A percentile compares a stretch with the other conserved stretches of the same genome.
These are phyloP conservation scores for Acanthamoeba sp. DNA, from an alignment of 208 protist genomes.

Conservation along the genomic window DNA sequence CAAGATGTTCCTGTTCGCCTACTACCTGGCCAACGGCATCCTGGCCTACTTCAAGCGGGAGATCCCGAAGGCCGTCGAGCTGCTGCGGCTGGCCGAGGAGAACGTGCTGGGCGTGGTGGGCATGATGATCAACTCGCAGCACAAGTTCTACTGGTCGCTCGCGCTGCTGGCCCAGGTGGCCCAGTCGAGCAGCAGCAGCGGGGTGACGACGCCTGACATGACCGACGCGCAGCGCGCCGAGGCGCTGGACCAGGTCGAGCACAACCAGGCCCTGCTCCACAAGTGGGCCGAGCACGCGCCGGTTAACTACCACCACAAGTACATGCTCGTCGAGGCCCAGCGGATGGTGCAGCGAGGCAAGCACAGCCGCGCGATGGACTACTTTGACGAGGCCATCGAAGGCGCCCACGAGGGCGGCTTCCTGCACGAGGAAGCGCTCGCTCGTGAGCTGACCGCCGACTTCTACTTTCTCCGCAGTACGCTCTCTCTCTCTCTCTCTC, in stretches of 20 bases:
- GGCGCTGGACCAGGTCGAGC: not conserved
- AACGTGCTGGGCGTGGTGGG: conserved; percentile 25
- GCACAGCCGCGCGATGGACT: conserved; percentile 1
- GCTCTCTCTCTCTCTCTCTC: not conserved
- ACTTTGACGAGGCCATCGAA: conserved; percentile 26
- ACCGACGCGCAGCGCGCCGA: not conserved
- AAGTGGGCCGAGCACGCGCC: conserved; percentile 7
- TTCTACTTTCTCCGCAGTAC: conserved; percentile 12
- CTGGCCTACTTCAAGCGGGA: conserved; percentile 1
- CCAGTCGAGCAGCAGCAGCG: not conserved
- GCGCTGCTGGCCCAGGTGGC: not conserved
- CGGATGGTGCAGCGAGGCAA: not conserved
- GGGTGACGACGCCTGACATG: not conserved
- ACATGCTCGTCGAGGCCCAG: conserved; percentile 14
- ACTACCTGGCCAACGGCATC: conserved; percentile 60
- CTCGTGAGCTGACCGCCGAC: not conserved
- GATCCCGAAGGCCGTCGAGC: not conserved
- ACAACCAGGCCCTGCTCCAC: not conserved
- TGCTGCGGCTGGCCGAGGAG: not conserved
- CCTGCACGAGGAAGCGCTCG: conserved; percentile 27
- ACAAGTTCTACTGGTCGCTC: conserved; percentile 49
- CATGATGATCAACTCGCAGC: conserved; percentile 15
- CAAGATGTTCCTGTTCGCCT: conserved; percentile 60
- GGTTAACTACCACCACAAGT: conserved; percentile 37
- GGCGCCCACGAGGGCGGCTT: not conserved